Evolutionary conservation across 306 rosid genomes (phyloP).

Genomic region (Casuarina glauca): DNA sequence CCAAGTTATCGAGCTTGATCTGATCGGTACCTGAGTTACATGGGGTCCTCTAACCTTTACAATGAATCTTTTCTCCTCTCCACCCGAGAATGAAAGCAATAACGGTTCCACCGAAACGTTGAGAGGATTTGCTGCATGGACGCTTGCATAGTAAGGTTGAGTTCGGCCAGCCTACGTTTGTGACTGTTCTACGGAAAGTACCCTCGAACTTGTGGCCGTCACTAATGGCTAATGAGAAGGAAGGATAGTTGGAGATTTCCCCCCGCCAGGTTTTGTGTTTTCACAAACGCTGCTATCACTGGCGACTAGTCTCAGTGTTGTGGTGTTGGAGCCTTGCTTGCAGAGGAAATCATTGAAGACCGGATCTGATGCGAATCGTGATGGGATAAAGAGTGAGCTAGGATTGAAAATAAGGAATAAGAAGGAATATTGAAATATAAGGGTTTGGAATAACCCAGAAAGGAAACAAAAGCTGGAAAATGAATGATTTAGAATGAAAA

Average conservation of each 20-base stretch:
- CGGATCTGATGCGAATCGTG: too few relatives aligned
- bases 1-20: slow-evolving; percentile 30
- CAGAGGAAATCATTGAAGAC: slow-evolving; percentile 28
- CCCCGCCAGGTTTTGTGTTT: slow-evolving; percentile 18
- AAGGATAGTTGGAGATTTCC: slow-evolving; percentile 39
- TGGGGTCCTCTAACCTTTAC: slow-evolving; percentile 14
- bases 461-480: too few relatives aligned
- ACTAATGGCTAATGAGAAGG: slow-evolving; percentile 27
- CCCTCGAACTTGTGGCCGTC: slow-evolving; percentile 25
- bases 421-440: too few relatives aligned
- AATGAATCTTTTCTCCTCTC: slow-evolving; percentile 27
- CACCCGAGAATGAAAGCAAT: slow-evolving; percentile 23
- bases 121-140: slow-evolving; percentile 1
- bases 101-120: slow-evolving; percentile 16
- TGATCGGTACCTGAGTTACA: slow-evolving; percentile 25
- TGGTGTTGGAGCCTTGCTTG: slow-evolving; percentile 36
- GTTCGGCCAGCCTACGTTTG: slow-evolving; percentile 33
- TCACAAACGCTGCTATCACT: slow-evolving; percentile 20
- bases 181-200: slow-evolving; percentile 30
- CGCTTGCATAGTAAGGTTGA: slow-evolving; percentile 26
- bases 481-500: too few relatives aligned
- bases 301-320: slow-evolving; percentile 13
- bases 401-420: too few relatives aligned
- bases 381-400: too few relatives aligned
- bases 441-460: too few relatives aligned